These are phyloP conservation scores for Arthrobotrys musiformis DNA, from an alignment of 2,329 filamentous ascomycete species.

Conservation along the genomic window DNA sequence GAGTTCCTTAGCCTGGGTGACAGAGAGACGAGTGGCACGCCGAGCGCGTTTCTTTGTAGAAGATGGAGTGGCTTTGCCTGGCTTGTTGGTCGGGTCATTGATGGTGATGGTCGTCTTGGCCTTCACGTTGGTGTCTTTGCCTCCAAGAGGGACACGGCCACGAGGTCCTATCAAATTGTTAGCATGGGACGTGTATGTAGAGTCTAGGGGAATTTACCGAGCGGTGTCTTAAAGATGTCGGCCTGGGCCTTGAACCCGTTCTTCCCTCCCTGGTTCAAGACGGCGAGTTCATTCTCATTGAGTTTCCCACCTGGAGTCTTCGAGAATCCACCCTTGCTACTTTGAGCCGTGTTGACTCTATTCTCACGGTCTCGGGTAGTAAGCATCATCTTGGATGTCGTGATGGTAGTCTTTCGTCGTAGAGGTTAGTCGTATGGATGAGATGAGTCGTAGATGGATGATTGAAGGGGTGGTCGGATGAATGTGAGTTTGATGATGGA, in stretches of 20 bases:
- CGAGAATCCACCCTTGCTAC: slow-evolving; percentile 67
- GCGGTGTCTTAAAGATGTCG: slow-evolving; percentile 79
- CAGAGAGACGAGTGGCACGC: slow-evolving; percentile 66
- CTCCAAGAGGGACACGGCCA: slow-evolving; percentile 82
- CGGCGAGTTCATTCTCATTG: slow-evolving; percentile 82
- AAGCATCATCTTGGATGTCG: slow-evolving; percentile 78
- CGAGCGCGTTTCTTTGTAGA: slow-evolving; percentile 70
- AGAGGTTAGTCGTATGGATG: slow-evolving; percentile 7
- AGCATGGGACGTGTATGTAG: background rate
- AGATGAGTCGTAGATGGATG: background rate
- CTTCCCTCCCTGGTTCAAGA: slow-evolving; percentile 67
- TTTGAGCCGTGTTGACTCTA: slow-evolving; percentile 66
- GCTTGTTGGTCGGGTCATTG: slow-evolving; percentile 72
- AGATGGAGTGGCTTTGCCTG: slow-evolving; percentile 70
- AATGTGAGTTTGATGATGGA: background rate
- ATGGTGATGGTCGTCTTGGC: slow-evolving; percentile 64
- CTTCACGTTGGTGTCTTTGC: slow-evolving; percentile 97
- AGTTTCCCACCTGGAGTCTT: slow-evolving; percentile 80
- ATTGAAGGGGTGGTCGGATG: background rate
- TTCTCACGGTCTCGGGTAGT: slow-evolving; percentile 86
- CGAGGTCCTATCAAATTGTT: slow-evolving; percentile 67
- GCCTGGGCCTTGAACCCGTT: slow-evolving; percentile 66
- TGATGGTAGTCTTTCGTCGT: slow-evolving; percentile 25
- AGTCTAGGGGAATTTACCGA: slow-evolving; percentile 69
- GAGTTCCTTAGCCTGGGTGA: slow-evolving; percentile 70